Percentiles rank a stretch among this genome's conserved stretches.
Conservation (phyloP, 2,329 filamentous ascomycete genomes). For the Diaporthe sp. region DNA sequence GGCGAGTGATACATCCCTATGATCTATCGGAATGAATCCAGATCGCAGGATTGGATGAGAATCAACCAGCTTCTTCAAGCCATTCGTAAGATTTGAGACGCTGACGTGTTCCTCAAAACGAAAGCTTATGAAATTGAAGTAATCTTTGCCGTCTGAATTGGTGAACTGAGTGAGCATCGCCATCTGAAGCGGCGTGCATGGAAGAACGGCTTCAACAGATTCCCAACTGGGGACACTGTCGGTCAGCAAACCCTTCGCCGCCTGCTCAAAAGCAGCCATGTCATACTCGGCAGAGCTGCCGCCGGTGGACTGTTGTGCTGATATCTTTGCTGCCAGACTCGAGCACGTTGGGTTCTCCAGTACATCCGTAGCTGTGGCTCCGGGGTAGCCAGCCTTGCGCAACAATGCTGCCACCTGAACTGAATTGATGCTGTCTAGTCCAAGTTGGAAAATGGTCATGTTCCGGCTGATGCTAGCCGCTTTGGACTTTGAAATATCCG, state of each 20-base stretch:
- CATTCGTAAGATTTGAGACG: conserved; percentile 59
- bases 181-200: conserved; percentile 84
- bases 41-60: conserved; percentile 82
- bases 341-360: conserved; percentile 72
- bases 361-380: conserved; percentile 78
- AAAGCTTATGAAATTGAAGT: conserved; percentile 80
- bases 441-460: conserved; percentile 88
- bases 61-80: conserved; percentile 70
- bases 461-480: conserved; percentile 65
- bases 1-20: conserved; percentile 74
- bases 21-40: conserved; percentile 76
- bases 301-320: neutral
- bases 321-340: conserved; percentile 50
- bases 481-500: conserved; percentile 69
- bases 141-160: conserved; percentile 75
- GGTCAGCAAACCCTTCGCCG: conserved; percentile 50
- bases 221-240: conserved; percentile 42
- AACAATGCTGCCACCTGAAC: conserved; percentile 81
- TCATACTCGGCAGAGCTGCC: conserved; percentile 51
- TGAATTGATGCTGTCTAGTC: conserved; percentile 91
- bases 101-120: conserved; percentile 59
- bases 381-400: conserved; percentile 67
- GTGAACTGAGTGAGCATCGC: conserved; percentile 85
- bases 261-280: conserved; percentile 55
- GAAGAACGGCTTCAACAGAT: conserved; percentile 72